A percentile compares a stretch with the other conserved stretches of the same genome.
Conservation (phyloP, 768 basidiomycete species). For the Chalciporus sphaerocephalus region DNA sequence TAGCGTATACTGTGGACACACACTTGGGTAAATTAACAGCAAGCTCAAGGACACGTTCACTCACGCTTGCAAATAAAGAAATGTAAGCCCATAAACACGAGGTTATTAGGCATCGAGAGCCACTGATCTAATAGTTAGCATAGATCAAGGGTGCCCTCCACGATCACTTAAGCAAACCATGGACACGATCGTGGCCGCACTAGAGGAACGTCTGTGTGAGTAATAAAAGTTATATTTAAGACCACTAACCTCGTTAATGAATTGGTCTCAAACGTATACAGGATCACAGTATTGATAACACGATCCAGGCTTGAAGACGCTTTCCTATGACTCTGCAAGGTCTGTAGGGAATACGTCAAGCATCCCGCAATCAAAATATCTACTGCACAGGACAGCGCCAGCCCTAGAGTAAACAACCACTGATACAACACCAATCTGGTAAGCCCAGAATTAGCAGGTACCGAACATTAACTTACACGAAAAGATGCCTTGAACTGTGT, state of each 20-base stretch:
- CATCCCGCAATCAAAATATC: slow-evolving; percentile 47
- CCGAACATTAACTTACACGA: slow-evolving; percentile 9
- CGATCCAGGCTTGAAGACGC: slow-evolving; percentile 44
- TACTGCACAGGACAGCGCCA: slow-evolving; percentile 45
- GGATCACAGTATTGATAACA: slow-evolving; percentile 43
- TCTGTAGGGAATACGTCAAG: slow-evolving; percentile 41
- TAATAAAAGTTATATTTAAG: neutral
- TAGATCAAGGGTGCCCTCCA: neutral
- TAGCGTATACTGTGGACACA: slow-evolving; percentile 41
- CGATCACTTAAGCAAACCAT: slow-evolving; percentile 38
- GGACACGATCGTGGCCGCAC: slow-evolving; percentile 39
- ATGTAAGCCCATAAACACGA: slow-evolving; percentile 51
- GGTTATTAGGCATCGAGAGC: slow-evolving; percentile 43
- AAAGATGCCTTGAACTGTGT: slow-evolving; percentile 23
- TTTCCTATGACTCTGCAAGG: slow-evolving; percentile 38
- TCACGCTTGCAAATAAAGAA: slow-evolving; percentile 51
- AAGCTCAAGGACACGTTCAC: slow-evolving; percentile 4
- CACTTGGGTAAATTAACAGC: neutral
- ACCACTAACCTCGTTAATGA: slow-evolving; percentile 40
- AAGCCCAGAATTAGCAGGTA: neutral
- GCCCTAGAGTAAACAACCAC: slow-evolving; percentile 51
- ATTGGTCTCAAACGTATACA: slow-evolving; percentile 53
- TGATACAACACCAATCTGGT: slow-evolving; percentile 16
- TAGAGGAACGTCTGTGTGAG: slow-evolving; percentile 9
- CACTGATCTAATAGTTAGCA: slow-evolving; percentile 30